Conservation (phyloP, 2,329 filamentous ascomycete genomes). For the Scytalidium sp. region DNA sequence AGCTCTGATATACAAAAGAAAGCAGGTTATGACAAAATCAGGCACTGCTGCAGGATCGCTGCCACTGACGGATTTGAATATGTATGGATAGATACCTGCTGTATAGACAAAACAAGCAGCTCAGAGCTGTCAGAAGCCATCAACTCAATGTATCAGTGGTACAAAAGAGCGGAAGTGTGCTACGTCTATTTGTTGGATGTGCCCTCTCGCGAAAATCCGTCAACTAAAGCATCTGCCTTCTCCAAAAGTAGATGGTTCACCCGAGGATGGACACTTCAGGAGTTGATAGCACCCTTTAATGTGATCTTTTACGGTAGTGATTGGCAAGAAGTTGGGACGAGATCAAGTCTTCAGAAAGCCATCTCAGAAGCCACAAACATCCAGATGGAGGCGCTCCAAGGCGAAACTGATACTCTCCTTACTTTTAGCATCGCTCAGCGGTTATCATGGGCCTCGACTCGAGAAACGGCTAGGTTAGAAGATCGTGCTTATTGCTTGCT, state of each 20-base stretch:
- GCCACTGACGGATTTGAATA: neutral
- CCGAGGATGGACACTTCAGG: neutral
- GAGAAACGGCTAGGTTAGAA: slow-evolving; percentile 30
- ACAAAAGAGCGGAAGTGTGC: slow-evolving; percentile 6
- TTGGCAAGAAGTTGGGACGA: slow-evolving; percentile 20
- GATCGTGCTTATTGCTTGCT: slow-evolving; percentile 33
- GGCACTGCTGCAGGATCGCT: neutral
- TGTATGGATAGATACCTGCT: slow-evolving; percentile 7
- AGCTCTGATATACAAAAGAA: neutral
- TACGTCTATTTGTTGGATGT: slow-evolving; percentile 8
- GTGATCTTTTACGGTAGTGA: slow-evolving; percentile 20
- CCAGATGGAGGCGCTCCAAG: slow-evolving; percentile 11
- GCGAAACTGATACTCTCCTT: neutral
- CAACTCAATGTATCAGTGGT: slow-evolving; percentile 5
- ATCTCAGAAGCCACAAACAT: neutral
- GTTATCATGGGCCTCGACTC: slow-evolving; percentile 31
- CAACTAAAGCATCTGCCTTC: neutral
- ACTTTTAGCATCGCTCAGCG: slow-evolving; percentile 23
- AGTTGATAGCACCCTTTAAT: neutral
- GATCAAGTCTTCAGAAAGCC: slow-evolving; percentile 4
- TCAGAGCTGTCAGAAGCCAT: slow-evolving; percentile 7
- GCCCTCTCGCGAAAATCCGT: neutral
- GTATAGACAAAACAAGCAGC: slow-evolving; percentile 8
- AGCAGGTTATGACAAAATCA: neutral
- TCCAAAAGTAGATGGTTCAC: neutral